phyloP scores from a whole-genome alignment of 75 land plant genomes.

The Chamaecyparis obtusa region DNA sequence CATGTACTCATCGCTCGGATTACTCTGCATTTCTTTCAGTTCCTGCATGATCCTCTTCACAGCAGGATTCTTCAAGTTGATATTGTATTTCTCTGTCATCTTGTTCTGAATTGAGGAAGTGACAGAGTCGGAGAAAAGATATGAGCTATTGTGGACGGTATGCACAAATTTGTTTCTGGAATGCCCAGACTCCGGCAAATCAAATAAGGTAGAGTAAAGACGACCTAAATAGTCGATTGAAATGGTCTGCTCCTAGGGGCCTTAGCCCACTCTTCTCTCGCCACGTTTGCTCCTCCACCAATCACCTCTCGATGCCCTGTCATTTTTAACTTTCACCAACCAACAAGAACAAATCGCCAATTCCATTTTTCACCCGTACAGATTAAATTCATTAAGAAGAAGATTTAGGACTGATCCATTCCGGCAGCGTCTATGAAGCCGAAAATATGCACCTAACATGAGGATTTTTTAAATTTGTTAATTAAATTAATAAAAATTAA shows the following conservation, averaged over 20 bases:
- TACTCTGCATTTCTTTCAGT: slow-evolving; percentile 94
- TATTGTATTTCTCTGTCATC: slow-evolving; percentile 77
- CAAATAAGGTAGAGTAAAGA: no score
- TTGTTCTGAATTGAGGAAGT: slow-evolving; percentile 14
- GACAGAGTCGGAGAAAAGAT: background rate
- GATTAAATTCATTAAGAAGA: no score
- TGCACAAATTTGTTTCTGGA: background rate
- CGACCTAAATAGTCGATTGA: no score
- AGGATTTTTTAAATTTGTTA: no score
- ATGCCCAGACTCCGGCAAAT: no score
- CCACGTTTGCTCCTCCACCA: background rate
- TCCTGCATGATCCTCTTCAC: slow-evolving; percentile 98
- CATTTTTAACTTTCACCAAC: background rate
- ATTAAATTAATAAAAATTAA: no score
- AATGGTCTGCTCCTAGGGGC: background rate
- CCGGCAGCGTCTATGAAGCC: no score
- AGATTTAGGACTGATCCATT: no score
- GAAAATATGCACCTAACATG: no score
- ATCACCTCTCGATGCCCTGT: background rate
- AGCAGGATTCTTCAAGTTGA: slow-evolving; percentile 87
- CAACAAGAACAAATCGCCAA: background rate
- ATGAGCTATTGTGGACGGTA: background rate
- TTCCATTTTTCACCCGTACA: no score
- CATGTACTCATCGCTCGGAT: slow-evolving; percentile 92
- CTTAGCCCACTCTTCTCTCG: background rate